Percentiles rank a stretch among this genome's conserved stretches.
Evolutionary conservation across 208 protist species (phyloP).

Genomic region (Naegleria gruberi): DNA sequence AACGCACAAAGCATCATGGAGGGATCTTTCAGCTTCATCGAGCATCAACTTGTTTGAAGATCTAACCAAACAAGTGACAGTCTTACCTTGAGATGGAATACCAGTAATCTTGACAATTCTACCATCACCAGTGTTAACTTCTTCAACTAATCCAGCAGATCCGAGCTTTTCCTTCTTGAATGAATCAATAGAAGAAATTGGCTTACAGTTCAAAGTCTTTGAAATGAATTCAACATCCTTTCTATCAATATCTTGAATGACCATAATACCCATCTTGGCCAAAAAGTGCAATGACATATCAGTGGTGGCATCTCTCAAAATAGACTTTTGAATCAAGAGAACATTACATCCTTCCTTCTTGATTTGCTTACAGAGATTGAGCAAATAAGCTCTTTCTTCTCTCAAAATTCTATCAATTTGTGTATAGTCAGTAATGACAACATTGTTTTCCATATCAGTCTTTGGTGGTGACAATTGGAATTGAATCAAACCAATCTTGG

Average conservation of each 20-base stretch:
- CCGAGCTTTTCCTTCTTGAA: slow-evolving; percentile 90
- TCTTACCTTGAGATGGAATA: slow-evolving; percentile 72
- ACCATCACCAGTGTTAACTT: slow-evolving; percentile 67
- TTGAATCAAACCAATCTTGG: slow-evolving; percentile 98
- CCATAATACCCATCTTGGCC: slow-evolving; percentile 97
- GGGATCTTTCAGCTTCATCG: slow-evolving; percentile 94
- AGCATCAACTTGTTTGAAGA: slow-evolving; percentile 92
- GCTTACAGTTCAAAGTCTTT: slow-evolving; percentile 90
- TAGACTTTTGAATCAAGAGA: slow-evolving; percentile 98
- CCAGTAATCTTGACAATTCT: slow-evolving; percentile 91
- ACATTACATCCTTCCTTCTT: slow-evolving; percentile 96
- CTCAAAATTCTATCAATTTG: slow-evolving; percentile 95
- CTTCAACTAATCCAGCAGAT: slow-evolving; percentile 65
- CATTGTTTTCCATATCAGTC: slow-evolving; percentile 85
- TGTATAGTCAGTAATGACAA: slow-evolving; percentile 90
- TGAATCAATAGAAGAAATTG: slow-evolving; percentile 89
- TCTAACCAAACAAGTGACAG: slow-evolving; percentile 87
- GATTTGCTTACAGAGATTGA: slow-evolving; percentile 94
- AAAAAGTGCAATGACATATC: slow-evolving; percentile 96
- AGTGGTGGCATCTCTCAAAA: slow-evolving; percentile 94
- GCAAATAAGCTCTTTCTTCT: slow-evolving; percentile 95
- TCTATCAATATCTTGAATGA: slow-evolving; percentile 97
- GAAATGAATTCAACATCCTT: slow-evolving; percentile 98
- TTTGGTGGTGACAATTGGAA: slow-evolving; percentile 98
- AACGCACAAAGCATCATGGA: slow-evolving; percentile 99